Evolutionary conservation across 2,329 filamentous ascomycete species (phyloP).

Genomic region (Colletotrichum ledebouriae): DNA sequence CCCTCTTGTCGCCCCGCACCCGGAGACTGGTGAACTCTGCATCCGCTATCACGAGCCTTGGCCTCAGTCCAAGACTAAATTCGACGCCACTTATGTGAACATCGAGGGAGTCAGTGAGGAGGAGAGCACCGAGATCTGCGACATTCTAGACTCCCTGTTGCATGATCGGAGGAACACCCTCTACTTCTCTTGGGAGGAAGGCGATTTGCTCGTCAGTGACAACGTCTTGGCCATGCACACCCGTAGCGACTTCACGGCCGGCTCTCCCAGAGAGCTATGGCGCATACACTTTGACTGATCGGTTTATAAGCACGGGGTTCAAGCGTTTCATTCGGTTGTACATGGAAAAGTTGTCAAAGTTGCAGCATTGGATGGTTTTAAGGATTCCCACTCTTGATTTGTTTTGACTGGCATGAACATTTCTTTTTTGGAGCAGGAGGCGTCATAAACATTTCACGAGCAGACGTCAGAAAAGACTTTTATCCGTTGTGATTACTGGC

Average conservation of each 20-base stretch:
- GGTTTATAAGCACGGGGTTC: background rate
- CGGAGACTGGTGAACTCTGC: constrained; percentile 60
- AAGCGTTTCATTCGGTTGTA: constrained; percentile 11
- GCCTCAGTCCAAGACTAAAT: constrained; percentile 64
- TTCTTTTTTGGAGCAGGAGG: background rate
- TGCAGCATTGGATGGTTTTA: constrained; percentile 13
- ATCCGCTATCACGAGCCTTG: constrained; percentile 69
- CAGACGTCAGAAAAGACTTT: no score
- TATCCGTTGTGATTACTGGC: background rate
- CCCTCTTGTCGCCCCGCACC: constrained; percentile 60
- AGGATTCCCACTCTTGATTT: constrained; percentile 27
- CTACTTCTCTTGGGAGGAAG: constrained; percentile 66
- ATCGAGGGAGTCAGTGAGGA: constrained; percentile 54
- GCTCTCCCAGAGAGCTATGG: constrained; percentile 62
- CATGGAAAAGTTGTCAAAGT: constrained; percentile 23
- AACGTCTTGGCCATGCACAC: constrained; percentile 66
- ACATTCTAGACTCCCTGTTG: constrained; percentile 56
- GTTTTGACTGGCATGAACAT: background rate
- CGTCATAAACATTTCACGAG: background rate
- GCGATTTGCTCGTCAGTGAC: constrained; percentile 67
- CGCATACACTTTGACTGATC: constrained; percentile 63
- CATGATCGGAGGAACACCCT: constrained; percentile 65
- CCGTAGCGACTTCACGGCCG: constrained; percentile 59
- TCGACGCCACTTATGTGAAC: constrained; percentile 59
- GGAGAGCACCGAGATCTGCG: constrained; percentile 54